These are phyloP conservation scores for Eucalyptus microcorys DNA, from an alignment of 345 rosid species.

Conservation along the genomic window DNA sequence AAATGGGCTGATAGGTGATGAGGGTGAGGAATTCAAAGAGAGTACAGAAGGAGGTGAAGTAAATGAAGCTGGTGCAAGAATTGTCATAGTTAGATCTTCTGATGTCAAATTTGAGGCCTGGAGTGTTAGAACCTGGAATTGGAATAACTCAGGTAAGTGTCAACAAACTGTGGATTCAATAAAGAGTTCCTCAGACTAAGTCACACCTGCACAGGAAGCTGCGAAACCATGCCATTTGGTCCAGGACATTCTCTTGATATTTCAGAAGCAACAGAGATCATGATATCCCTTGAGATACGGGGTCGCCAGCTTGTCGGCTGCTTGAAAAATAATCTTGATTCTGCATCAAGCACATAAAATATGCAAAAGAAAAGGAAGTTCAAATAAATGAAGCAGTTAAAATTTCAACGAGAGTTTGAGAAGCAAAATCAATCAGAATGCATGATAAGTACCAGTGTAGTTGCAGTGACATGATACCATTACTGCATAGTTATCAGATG, in stretches of 20 bases:
- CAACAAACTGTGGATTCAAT: background rate
- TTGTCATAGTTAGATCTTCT: conserved; percentile 79
- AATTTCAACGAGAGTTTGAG: background rate
- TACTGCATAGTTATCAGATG: conserved; percentile 59
- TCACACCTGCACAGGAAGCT: conserved; percentile 87
- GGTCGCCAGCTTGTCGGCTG: conserved; percentile 84
- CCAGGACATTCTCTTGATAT: conserved; percentile 54
- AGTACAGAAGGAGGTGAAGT: conserved; percentile 76
- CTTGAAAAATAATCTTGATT: conserved; percentile 85
- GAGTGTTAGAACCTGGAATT: conserved; percentile 74
- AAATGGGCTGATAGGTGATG: conserved; percentile 51
- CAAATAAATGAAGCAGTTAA: background rate
- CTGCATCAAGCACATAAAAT: conserved; percentile 20
- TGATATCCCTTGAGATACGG: conserved; percentile 63
- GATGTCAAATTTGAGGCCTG: conserved; percentile 94
- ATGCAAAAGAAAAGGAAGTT: background rate
- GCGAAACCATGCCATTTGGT: conserved; percentile 47
- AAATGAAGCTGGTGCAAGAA: conserved; percentile 92
- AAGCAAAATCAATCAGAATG: background rate
- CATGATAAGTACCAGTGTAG: conserved; percentile 45
- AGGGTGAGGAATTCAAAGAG: conserved; percentile 70
- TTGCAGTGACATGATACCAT: conserved; percentile 93
- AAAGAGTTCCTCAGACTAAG: background rate
- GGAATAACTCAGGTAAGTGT: background rate
- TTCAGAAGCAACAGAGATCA: conserved; percentile 90